Evolutionary conservation across 768 basidiomycete species (phyloP).

Genomic region (Phylloporus sp.): DNA sequence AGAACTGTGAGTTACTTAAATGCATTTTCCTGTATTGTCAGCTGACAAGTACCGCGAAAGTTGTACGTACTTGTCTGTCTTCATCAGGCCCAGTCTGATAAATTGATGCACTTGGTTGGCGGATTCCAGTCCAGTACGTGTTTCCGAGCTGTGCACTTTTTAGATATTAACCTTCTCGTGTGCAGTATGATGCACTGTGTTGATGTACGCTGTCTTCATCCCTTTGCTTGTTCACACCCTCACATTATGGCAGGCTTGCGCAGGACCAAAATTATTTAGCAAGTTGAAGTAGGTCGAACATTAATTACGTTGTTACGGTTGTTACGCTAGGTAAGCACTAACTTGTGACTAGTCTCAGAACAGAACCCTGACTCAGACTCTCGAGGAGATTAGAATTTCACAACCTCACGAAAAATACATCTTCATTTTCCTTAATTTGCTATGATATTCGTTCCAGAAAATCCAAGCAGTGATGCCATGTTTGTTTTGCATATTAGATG

Average conservation of each 20-base stretch:
- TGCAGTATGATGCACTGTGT: slow-evolving; percentile 89
- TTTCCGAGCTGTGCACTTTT: neutral
- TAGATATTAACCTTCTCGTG: slow-evolving; percentile 5
- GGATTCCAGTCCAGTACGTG: slow-evolving; percentile 62
- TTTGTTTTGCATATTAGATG: neutral
- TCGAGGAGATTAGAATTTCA: slow-evolving; percentile 13
- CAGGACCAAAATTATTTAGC: slow-evolving; percentile 78
- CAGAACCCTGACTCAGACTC: slow-evolving; percentile 3
- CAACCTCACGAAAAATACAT: slow-evolving; percentile 7
- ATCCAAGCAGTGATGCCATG: neutral
- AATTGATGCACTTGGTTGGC: neutral
- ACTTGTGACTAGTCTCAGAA: neutral
- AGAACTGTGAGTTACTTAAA: slow-evolving; percentile 62
- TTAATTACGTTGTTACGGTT: neutral
- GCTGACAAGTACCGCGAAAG: slow-evolving; percentile 8
- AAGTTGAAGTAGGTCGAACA: slow-evolving; percentile 46
- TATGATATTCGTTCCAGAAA: neutral
- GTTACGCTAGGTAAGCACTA: slow-evolving; percentile 17
- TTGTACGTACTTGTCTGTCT: slow-evolving; percentile 19
- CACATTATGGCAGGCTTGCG: slow-evolving; percentile 37
- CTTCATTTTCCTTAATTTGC: neutral
- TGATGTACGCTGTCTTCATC: slow-evolving; percentile 52
- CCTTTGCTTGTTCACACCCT: neutral
- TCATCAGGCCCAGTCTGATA: slow-evolving; percentile 4
- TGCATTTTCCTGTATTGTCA: neutral